Conservation (phyloP, 148 eudicot genomes). For the Persicaria maculosa region DNA sequence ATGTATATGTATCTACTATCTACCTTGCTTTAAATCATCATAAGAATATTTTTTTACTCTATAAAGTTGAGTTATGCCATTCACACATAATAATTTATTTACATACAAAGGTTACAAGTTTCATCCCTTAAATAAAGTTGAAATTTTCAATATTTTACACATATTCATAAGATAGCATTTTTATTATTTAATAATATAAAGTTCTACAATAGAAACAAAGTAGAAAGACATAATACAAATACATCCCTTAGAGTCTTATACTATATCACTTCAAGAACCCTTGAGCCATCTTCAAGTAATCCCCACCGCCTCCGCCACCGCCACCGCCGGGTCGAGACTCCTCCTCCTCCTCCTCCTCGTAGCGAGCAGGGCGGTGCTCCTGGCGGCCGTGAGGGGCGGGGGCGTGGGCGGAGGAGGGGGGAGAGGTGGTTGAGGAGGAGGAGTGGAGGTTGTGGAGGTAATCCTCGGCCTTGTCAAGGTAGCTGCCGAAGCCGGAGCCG, state of each 20-base stretch:
- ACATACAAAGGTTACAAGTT: no score
- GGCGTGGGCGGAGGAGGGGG: neutral
- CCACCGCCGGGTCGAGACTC: conserved; percentile 12
- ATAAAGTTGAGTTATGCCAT: no score
- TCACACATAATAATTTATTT: no score
- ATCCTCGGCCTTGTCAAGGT: conserved; percentile 40
- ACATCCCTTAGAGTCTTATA: neutral
- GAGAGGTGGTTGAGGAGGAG: conserved; percentile 1
- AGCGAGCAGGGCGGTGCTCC: neutral
- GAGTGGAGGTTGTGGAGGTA: conserved; percentile 32
- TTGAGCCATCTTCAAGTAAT: conserved; percentile 25
- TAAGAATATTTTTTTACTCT: no score
- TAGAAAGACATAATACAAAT: neutral
- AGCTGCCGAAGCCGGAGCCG: conserved; percentile 25
- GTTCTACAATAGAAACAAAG: neutral
- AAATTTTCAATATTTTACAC: no score
- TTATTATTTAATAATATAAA: no score
- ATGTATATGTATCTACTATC: no score
- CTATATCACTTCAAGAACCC: conserved; percentile 18
- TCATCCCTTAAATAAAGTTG: no score
- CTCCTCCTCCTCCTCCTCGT: neutral
- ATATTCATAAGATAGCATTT: no score
- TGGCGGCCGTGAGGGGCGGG: conserved; percentile 6
- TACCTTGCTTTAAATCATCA: no score
- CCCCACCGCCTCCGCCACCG: conserved; percentile 21